phyloP scores from a whole-genome alignment of 2,329 filamentous ascomycete genomes.

The Xylariaceae sp. region DNA sequence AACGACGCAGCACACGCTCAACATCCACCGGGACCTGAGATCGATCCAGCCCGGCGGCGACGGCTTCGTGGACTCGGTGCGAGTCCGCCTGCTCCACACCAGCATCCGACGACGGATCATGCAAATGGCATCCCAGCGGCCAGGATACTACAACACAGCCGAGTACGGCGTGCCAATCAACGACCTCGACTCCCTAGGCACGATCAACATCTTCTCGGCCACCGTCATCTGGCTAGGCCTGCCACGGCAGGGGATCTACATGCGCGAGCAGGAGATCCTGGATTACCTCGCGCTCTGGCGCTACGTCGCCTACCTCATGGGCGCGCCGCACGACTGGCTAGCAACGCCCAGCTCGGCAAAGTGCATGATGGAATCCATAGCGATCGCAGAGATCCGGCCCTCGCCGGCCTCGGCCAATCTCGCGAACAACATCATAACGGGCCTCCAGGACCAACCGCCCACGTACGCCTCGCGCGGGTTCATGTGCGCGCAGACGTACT shows the following conservation, averaged over 20 bases:
- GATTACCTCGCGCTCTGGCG: conserved; percentile 76
- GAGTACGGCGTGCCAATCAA: conserved; percentile 65
- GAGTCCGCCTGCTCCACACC: conserved; percentile 66
- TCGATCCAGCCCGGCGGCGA: conserved; percentile 65
- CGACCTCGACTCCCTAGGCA: conserved; percentile 69
- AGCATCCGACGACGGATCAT: conserved; percentile 63
- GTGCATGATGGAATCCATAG: conserved; percentile 62
- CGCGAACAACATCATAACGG: conserved; percentile 70
- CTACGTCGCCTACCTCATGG: conserved; percentile 67
- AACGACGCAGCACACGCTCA: conserved; percentile 71
- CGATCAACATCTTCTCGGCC: conserved; percentile 66
- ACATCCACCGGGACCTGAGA: conserved; percentile 62
- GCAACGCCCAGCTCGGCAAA: conserved; percentile 52
- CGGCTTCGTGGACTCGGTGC: conserved; percentile 60
- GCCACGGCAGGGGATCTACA: conserved; percentile 67
- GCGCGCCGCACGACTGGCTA: conserved; percentile 61
- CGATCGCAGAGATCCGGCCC: conserved; percentile 63
- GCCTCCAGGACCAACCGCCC: conserved; percentile 62
- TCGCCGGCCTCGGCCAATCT: conserved; percentile 59
- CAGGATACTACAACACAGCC: conserved; percentile 58
- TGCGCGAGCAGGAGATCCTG: conserved; percentile 56
- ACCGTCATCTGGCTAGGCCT: conserved; percentile 61
- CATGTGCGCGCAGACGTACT: conserved; percentile 62
- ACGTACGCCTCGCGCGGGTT: conserved; percentile 62
- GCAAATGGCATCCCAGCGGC: conserved; percentile 50